A percentile compares a stretch with the other conserved stretches of the same genome.
These are phyloP conservation scores for Botrytis aclada DNA, from an alignment of 2,329 filamentous ascomycete species.

Conservation along the genomic window DNA sequence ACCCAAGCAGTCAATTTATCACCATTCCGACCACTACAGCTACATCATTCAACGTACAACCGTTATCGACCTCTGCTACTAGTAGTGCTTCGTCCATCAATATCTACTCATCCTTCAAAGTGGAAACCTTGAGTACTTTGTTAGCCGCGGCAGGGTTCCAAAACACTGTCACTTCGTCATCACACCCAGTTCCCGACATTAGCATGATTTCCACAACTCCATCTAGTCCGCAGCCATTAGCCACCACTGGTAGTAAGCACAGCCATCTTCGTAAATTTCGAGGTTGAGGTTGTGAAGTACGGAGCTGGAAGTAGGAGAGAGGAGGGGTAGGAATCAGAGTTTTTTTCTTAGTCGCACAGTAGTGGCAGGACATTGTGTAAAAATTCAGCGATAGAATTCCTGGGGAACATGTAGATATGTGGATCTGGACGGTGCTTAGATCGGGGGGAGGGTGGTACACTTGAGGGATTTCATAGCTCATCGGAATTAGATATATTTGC, in stretches of 20 bases:
- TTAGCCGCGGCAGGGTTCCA: neutral
- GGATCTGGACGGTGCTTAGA: neutral
- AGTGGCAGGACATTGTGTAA: neutral
- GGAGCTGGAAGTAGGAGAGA: too few relatives aligned
- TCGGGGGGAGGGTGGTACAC: neutral
- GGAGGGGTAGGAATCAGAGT: neutral
- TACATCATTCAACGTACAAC: neutral
- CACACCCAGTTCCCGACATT: too few relatives aligned
- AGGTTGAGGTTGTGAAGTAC: neutral
- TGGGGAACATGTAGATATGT: neutral
- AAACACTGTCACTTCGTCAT: neutral
- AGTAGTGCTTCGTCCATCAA: neutral
- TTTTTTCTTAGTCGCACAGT: neutral
- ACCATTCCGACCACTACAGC: neutral
- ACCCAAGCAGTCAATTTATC: neutral
- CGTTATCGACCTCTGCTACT: neutral
- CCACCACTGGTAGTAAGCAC: neutral
- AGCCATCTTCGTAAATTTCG: neutral
- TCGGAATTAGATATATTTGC: neutral
- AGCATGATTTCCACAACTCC: neutral
- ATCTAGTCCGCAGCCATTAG: neutral
- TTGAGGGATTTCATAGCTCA: neutral
- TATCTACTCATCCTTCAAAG: neutral
- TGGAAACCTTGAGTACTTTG: neutral
- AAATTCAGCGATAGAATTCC: neutral